phyloP scores from a whole-genome alignment of 2,329 filamentous ascomycete species.

The Apiospora marii region DNA sequence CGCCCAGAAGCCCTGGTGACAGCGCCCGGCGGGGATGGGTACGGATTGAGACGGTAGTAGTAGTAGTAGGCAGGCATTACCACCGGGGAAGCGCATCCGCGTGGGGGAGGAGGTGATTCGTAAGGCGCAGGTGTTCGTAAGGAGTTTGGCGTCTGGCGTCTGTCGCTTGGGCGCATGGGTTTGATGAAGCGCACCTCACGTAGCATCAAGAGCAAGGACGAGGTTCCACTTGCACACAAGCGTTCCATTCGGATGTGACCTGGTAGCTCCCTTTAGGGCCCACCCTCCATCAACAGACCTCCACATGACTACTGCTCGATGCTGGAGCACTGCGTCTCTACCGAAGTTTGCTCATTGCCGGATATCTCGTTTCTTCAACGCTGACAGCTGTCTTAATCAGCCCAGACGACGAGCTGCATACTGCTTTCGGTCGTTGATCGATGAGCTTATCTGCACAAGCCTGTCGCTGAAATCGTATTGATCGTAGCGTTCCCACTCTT shows the following conservation, averaged over 20 bases:
- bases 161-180: neutral
- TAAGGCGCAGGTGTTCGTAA: neutral
- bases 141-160: too few species aligned
- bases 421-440: neutral
- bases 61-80: neutral
- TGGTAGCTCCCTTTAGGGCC: neutral
- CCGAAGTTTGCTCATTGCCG: neutral
- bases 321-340: neutral
- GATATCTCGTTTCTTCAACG: neutral
- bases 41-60: too few species aligned
- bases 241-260: neutral
- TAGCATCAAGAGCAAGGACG: neutral
- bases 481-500: neutral
- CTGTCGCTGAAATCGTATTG: neutral
- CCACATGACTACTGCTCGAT: neutral
- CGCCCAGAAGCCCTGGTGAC: conserved; percentile 12
- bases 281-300: neutral
- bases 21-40: neutral
- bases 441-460: neutral
- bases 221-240: neutral
- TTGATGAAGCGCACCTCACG: neutral
- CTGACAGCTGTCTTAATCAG: neutral
- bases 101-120: neutral
- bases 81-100: neutral
- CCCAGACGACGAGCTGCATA: neutral